Percentiles rank a stretch among this genome's conserved stretches.
Conservation (phyloP, 306 rosid species). For the Cyclanthera cordifolia region DNA sequence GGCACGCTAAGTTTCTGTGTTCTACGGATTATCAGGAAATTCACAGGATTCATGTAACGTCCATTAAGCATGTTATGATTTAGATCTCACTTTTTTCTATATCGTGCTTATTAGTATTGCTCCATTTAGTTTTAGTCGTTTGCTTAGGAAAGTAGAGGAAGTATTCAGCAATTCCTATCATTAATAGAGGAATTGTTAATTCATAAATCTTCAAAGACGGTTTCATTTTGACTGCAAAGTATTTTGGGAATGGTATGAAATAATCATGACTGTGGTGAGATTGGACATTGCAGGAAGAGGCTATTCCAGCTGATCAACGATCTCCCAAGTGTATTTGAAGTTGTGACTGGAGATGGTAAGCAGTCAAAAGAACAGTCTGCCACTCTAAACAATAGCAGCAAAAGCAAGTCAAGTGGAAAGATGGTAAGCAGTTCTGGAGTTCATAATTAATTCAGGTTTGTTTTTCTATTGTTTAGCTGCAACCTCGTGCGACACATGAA, state of each 20-base stretch:
- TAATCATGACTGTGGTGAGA: constrained; percentile 25
- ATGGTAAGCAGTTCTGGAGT: constrained; percentile 23
- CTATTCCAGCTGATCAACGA: constrained; percentile 97
- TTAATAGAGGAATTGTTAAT: not conserved
- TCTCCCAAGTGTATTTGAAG: constrained; percentile 90
- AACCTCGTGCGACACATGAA: constrained; percentile 11
- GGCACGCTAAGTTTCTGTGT: too few relatives aligned
- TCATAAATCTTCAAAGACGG: not conserved
- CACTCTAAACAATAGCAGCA: constrained; percentile 71
- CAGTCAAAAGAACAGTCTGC: constrained; percentile 42
- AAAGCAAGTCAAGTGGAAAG: constrained; percentile 73
- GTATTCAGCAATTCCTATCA: not conserved
- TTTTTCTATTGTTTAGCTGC: constrained; percentile 5
- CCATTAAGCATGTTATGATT: not conserved
- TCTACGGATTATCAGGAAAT: not conserved
- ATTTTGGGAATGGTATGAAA: constrained; percentile 9
- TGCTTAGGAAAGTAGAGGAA: constrained; percentile 1
- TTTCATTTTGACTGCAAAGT: not conserved
- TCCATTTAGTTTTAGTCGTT: not conserved
- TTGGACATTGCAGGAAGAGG: constrained; percentile 49
- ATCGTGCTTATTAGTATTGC: not conserved
- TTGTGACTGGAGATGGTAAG: constrained; percentile 65
- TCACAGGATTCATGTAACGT: not conserved
- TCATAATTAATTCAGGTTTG: not conserved
- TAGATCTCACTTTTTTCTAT: not conserved